Base-by-base conservation (phyloP, 495 filamentous ascomycete genomes). In the Penicillium egyptiacum region DNA sequence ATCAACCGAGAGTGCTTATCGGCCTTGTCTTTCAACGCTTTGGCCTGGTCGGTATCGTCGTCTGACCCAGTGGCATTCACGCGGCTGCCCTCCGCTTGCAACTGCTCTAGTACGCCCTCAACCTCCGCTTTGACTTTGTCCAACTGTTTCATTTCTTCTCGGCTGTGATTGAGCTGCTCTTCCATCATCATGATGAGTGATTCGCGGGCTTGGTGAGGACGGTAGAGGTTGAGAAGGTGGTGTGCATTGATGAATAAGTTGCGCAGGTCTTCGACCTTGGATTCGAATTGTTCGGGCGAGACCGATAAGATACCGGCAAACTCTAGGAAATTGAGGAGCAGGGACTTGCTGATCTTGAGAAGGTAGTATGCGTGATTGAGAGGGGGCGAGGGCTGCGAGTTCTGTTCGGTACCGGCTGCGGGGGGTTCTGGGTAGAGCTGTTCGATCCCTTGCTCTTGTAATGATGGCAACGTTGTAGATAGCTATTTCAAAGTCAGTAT, bases 181-280 rank as follows among this genome's bases (percentile, higher is more conserved):
- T 96, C 91, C 92, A 98, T 94, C 81, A 94, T 83, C 65, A 86
- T 69, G 25, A 96, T 95, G 42, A 98, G 76, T 28, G 86, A 91
- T 73, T 98, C 95, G 37, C 94, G 77, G 23, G 92, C 92, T 71
- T 98, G 95, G 70, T 98, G 94, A 3, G 94, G 95, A 22, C 94
- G 86, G 70, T 97, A 98, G 56, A 94, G 86, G 69, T 98, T 98
- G 47, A 97, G 81, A 19, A 93, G 80, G 59, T 92, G 88, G 69
- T 97, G 90, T 51, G 92, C 87, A 71, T 98, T 96, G 64, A 91
- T 84, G 55, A 93, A 86, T 4, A 97, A 63, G 23, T 84, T 88
- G 61, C 85, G 79, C n/a, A 98, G 61, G 62, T 96, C 86, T 3
- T 83, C 73, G 26, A 92, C 79, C 64, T 93, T 92, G 17, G 85